Conservation (phyloP, 208 protist genomes). For the Crithidia mellificae region DNA sequence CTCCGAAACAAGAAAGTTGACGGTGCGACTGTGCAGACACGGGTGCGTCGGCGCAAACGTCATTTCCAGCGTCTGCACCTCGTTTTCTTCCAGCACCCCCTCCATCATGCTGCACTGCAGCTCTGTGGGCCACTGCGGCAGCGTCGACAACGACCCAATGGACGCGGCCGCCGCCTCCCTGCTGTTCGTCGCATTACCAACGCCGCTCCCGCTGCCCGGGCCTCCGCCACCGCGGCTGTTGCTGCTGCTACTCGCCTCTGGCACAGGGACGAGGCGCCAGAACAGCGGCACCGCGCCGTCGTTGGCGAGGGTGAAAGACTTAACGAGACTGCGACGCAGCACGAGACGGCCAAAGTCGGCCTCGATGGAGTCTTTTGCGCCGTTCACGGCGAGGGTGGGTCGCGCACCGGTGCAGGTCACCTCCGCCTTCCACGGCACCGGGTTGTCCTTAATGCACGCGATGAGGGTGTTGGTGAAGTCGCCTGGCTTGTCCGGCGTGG, state of each 20-base stretch:
- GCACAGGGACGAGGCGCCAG: slow-evolving; percentile 51
- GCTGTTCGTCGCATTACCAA: background rate
- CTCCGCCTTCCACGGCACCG: slow-evolving; percentile 84
- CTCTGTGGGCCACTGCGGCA: slow-evolving; percentile 72
- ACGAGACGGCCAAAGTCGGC: slow-evolving; percentile 85
- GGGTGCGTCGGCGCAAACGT: slow-evolving; percentile 72
- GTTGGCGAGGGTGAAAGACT: slow-evolving; percentile 74
- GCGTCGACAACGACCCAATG: background rate
- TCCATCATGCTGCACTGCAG: slow-evolving; percentile 62
- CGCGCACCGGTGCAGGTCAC: slow-evolving; percentile 83
- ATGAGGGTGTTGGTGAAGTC: slow-evolving; percentile 83
- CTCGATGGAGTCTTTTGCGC: slow-evolving; percentile 53
- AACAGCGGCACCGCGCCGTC: slow-evolving; percentile 71
- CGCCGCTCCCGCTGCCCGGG: background rate
- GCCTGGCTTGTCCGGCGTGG: slow-evolving; percentile 82
- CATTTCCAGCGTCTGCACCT: slow-evolving; percentile 50
- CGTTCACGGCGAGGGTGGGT: slow-evolving; percentile 81
- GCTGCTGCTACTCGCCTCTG: slow-evolving; percentile 5
- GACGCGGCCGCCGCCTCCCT: background rate
- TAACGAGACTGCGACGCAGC: slow-evolving; percentile 48
- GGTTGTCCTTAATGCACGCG: slow-evolving; percentile 92
- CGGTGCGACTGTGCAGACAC: slow-evolving; percentile 64
- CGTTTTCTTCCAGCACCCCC: slow-evolving; percentile 75
- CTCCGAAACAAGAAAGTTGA: slow-evolving; percentile 73
- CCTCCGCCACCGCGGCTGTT: too few relatives aligned